Conservation (phyloP, 495 filamentous ascomycete genomes). For the Trichoderma parareesei region DNA sequence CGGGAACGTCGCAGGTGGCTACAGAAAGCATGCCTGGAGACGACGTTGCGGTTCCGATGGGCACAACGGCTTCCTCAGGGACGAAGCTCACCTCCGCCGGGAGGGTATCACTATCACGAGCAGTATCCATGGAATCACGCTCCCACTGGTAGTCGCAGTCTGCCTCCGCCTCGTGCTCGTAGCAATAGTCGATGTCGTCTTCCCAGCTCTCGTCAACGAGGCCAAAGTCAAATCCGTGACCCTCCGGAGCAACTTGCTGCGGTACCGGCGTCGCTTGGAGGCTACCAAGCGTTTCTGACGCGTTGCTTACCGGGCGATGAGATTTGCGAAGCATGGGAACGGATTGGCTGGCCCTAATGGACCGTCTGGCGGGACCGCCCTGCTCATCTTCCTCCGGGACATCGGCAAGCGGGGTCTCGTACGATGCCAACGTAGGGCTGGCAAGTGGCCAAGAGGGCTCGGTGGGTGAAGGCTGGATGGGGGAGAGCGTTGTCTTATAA, state of each 20-base stretch:
- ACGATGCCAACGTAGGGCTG: slow-evolving; percentile 28
- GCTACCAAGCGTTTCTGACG: slow-evolving; percentile 36
- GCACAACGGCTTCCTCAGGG: slow-evolving; percentile 29
- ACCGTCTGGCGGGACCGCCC: slow-evolving; percentile 19
- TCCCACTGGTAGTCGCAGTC: slow-evolving; percentile 88
- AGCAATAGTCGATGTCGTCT: slow-evolving; percentile 90
- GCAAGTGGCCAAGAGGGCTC: slow-evolving; percentile 42
- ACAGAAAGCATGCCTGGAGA: background rate
- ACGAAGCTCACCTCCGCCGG: slow-evolving; percentile 22
- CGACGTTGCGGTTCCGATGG: slow-evolving; percentile 20
- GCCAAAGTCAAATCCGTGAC: slow-evolving; percentile 86
- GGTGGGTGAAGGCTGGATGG: slow-evolving; percentile 40
- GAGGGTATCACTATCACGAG: slow-evolving; percentile 21
- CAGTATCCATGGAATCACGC: slow-evolving; percentile 39
- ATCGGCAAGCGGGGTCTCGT: slow-evolving; percentile 41
- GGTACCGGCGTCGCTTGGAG: slow-evolving; percentile 30
- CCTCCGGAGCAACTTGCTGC: slow-evolving; percentile 44
- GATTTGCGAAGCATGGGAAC: slow-evolving; percentile 36
- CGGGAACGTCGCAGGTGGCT: background rate
- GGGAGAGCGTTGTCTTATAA: slow-evolving; percentile 19
- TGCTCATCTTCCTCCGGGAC: slow-evolving; percentile 70
- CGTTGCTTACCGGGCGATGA: slow-evolving; percentile 34
- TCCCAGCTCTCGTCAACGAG: slow-evolving; percentile 62
- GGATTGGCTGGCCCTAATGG: slow-evolving; percentile 38
- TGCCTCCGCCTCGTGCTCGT: slow-evolving; percentile 83